A percentile compares a stretch with the other conserved stretches of the same genome.
Conservation (phyloP, 1,284 basidiomycete species). For the Sphaerobolus stellatus region DNA sequence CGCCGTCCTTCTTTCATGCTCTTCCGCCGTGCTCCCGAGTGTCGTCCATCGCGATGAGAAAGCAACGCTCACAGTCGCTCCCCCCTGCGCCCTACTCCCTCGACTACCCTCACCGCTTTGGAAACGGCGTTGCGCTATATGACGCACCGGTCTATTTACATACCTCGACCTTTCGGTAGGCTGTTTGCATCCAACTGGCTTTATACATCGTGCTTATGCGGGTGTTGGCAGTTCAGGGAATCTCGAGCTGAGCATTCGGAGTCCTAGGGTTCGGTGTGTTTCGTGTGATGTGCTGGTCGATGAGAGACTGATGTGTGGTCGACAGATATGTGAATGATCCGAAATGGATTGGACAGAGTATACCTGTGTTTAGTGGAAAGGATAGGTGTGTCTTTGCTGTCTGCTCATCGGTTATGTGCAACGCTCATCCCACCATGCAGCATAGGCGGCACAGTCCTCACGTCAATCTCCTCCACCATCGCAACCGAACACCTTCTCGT, state of each 20-base stretch:
- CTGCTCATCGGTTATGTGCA: not conserved
- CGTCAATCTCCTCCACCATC: not conserved
- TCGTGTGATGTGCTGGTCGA: not conserved
- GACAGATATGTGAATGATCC: conserved; percentile 7
- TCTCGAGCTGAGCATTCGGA: conserved; percentile 9
- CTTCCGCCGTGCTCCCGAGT: not conserved
- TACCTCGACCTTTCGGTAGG: conserved; percentile 8
- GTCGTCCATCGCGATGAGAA: not conserved
- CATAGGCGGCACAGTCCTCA: conserved; percentile 6
- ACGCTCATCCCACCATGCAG: not conserved
- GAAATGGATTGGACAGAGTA: conserved; percentile 6
- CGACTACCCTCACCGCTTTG: not conserved
- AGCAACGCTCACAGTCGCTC: not conserved
- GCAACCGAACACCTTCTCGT: not conserved
- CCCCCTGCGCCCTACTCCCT: not conserved
- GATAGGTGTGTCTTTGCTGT: not conserved
- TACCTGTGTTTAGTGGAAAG: conserved; percentile 9
- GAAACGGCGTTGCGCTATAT: conserved; percentile 4
- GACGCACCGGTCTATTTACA: conserved; percentile 8
- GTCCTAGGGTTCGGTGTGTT: conserved; percentile 6
- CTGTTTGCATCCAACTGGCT: not conserved
- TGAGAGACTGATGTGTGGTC: not conserved
- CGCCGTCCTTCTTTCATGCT: not conserved
- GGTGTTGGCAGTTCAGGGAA: not conserved
- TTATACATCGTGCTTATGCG: not conserved